A percentile compares a stretch with the other conserved stretches of the same genome.
Evolutionary conservation across 176 grass and related monocot species (phyloP).

Genomic region (Luzula sylvatica): DNA sequence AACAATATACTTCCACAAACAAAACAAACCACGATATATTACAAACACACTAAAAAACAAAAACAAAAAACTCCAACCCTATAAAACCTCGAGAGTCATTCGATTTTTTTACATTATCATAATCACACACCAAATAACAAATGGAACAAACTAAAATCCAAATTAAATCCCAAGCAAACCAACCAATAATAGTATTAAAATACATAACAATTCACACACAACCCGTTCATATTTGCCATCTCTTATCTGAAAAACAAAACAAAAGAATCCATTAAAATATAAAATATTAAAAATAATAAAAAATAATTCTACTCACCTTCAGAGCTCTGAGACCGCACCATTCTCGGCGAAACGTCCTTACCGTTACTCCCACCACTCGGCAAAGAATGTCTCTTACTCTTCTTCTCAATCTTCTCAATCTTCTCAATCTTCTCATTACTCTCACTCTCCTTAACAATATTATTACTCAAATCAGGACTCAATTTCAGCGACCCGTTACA

Average conservation of each 20-base stretch:
- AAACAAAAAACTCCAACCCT: slow-evolving; percentile 6
- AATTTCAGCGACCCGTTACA: slow-evolving; percentile 60
- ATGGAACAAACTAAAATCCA: slow-evolving; percentile 10
- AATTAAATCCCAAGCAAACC: slow-evolving; percentile 2
- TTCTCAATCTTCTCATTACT: too few relatives aligned
- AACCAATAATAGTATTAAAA: slow-evolving; percentile 3
- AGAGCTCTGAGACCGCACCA: slow-evolving; percentile 65
- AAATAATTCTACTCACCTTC: slow-evolving; percentile 50
- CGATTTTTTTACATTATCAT: slow-evolving; percentile 20
- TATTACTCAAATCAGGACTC: slow-evolving; percentile 74
- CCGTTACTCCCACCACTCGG: slow-evolving; percentile 43
- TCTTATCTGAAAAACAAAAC: slow-evolving; percentile 46
- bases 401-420: background rate
- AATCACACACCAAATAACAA: slow-evolving; percentile 26
- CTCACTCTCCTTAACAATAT: background rate
- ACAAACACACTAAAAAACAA: background rate
- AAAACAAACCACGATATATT: background rate
- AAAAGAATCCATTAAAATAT: background rate
- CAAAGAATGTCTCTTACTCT: slow-evolving; percentile 78
- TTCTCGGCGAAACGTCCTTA: slow-evolving; percentile 68
- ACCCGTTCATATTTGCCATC: slow-evolving; percentile 57
- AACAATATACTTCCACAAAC: slow-evolving; percentile 1
- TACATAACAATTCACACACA: slow-evolving; percentile 11
- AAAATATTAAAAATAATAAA: background rate
- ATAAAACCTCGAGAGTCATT: background rate